Conservation (phyloP, 306 rosid species). For the Begonia loranthoides region DNA sequence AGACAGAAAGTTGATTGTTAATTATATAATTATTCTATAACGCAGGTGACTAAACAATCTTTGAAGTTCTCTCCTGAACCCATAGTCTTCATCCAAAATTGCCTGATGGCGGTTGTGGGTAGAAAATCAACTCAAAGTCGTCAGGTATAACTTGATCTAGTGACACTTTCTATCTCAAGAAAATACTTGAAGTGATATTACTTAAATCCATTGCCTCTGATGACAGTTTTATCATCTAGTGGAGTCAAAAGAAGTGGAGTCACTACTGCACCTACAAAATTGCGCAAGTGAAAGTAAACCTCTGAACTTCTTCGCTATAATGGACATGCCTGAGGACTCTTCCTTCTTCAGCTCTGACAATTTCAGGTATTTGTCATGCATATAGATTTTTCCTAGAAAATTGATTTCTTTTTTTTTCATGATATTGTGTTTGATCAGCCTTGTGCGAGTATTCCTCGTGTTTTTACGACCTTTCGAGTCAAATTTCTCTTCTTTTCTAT, state of each 20-base stretch:
- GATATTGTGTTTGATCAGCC: too few species aligned
- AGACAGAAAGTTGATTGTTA: too few species aligned
- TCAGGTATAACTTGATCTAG: slow-evolving; percentile 31
- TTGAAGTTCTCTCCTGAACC: slow-evolving; percentile 81
- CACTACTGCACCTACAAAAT: slow-evolving; percentile 33
- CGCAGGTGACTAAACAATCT: slow-evolving; percentile 62
- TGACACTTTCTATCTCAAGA: too few species aligned
- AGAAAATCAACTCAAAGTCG: slow-evolving; percentile 32
- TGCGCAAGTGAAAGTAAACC: slow-evolving; percentile 30
- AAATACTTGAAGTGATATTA: too few species aligned
- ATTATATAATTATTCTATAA: neutral
- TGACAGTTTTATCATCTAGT: slow-evolving; percentile 45
- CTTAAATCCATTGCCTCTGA: slow-evolving; percentile 2
- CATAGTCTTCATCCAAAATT: slow-evolving; percentile 44
- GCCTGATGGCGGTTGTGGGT: slow-evolving; percentile 42
- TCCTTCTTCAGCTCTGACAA: slow-evolving; percentile 33
- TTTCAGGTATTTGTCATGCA: slow-evolving; percentile 44
- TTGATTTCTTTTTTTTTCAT: too few species aligned
- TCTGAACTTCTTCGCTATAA: slow-evolving; percentile 41
- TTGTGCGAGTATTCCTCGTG: too few species aligned
- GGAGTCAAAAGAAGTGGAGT: slow-evolving; percentile 47
- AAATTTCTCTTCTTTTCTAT: too few species aligned
- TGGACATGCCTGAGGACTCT: slow-evolving; percentile 58
- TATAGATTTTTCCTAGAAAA: too few species aligned
- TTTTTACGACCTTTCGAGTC: too few species aligned